Conservation (phyloP, 164 flowering plant species). For the Stephania cephalantha region DNA sequence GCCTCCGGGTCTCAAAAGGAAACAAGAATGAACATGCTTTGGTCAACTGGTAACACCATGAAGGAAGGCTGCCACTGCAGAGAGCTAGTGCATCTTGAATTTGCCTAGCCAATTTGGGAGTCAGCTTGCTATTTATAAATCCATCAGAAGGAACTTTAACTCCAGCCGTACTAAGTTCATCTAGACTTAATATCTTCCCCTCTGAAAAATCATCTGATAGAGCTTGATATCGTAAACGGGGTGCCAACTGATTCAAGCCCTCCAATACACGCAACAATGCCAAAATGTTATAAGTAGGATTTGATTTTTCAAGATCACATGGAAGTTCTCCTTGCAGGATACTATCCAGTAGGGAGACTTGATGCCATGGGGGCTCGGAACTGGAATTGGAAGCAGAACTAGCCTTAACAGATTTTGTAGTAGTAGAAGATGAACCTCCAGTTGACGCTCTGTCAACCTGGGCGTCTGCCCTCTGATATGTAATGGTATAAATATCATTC, state of each 20-base stretch:
- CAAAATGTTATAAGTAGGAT: constrained; percentile 75
- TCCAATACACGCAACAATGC: constrained; percentile 80
- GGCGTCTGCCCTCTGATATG: constrained; percentile 73
- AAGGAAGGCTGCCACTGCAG: constrained; percentile 93
- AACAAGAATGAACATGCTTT: constrained; percentile 93
- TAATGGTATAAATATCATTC: constrained; percentile 83
- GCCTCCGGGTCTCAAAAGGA: constrained; percentile 92
- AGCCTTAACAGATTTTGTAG: constrained; percentile 52
- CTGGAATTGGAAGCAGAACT: constrained; percentile 40
- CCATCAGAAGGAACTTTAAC: constrained; percentile 60
- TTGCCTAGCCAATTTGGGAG: constrained; percentile 91
- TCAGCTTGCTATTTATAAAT: constrained; percentile 80
- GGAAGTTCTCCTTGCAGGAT: constrained; percentile 90
- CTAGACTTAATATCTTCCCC: constrained; percentile 50
- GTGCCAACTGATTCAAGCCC: constrained; percentile 84
- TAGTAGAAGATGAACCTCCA: constrained; percentile 37
- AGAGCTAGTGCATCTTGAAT: constrained; percentile 94
- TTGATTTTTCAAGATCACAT: constrained; percentile 84
- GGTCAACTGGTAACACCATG: constrained; percentile 99
- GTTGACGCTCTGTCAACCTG: constrained; percentile 46
- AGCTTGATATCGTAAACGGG: constrained; percentile 65
- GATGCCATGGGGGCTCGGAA: constrained; percentile 41
- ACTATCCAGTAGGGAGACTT: constrained; percentile 76
- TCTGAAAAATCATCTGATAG: constrained; percentile 58
- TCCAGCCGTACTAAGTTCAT: constrained; percentile 46